phyloP scores from a whole-genome alignment of 345 rosid genomes.

The Noccaea caerulescens region DNA sequence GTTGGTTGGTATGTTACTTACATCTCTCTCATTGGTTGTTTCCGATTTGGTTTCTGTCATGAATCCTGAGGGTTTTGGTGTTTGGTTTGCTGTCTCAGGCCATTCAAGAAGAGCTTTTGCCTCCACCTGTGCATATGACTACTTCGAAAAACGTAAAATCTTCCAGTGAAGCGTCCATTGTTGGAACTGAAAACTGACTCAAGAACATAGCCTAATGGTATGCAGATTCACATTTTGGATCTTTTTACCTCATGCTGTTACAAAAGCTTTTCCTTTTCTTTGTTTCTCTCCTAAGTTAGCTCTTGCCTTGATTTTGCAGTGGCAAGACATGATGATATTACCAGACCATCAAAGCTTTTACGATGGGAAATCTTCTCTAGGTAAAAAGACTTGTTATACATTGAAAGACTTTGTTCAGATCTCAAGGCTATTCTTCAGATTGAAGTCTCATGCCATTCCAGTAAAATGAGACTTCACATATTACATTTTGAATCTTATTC shows the following conservation, averaged over 20 bases:
- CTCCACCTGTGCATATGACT: conserved; percentile 70
- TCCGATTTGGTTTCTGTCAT: background rate
- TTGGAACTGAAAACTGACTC: conserved; percentile 43
- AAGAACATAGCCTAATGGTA: conserved; percentile 39
- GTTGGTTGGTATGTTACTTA: conserved; percentile 80
- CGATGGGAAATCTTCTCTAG: conserved; percentile 14
- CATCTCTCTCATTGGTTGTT: conserved; percentile 15
- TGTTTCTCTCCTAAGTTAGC: conserved; percentile 28
- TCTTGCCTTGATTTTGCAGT: conserved; percentile 23
- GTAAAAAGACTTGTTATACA: background rate
- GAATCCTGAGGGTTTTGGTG: background rate
- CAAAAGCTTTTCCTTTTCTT: conserved; percentile 45
- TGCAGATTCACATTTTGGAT: conserved; percentile 4
- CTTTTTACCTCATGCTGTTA: conserved; percentile 29
- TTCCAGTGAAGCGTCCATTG: conserved; percentile 35
- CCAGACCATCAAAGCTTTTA: background rate
- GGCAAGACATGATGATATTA: background rate
- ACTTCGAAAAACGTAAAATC: conserved; percentile 49
- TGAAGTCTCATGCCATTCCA: background rate
- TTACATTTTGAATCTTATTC: too few species aligned
- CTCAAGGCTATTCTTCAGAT: conserved; percentile 6
- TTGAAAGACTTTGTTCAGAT: conserved; percentile 6
- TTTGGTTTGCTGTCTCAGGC: conserved; percentile 50
- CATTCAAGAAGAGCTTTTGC: conserved; percentile 78
- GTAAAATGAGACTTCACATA: background rate